Base-by-base conservation (phyloP, 1,284 basidiomycete genomes). In the Blastosporella zonata region DNA sequence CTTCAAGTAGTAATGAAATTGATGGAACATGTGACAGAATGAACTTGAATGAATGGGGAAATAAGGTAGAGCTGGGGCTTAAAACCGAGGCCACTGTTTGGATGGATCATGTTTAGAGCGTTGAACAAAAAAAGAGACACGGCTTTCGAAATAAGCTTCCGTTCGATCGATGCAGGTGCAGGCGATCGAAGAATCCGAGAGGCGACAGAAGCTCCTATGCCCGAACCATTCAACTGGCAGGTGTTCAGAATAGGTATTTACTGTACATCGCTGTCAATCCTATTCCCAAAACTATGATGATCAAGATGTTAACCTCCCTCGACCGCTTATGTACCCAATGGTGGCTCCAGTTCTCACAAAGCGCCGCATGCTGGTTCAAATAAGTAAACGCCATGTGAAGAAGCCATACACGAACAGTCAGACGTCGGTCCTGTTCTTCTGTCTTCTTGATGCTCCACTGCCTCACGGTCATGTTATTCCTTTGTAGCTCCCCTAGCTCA, bases 311-410 rank as follows among this genome's bases (percentile, higher is more conserved):
- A 2, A 56, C 47, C 39, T 52, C 47, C 5, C 41, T 49, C 23
- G 53, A 56, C 20, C 50, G 42, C 25, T 52, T 47, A 33, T 54
- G 47, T 27, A 50, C 53, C 53, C 52, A 54, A 34, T 52, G 53
- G 27, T 41, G 43, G 22, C 50, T 55, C 55, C 55, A 55, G 27
- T 41, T 47, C 20, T 55, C 53, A 38, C 55, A 55, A 15, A 56
- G 50, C 15, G 44, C 47, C 8, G 55, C 55, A 33, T 56, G 55
- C 55, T 56, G 37, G 5, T 23, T 21, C 21, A 12, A 12, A 33
- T 23, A 15, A 18, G 27, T 18, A 35, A 27, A 15, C 17, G 38
- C 10, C 3, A 17, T 25, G 25, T n/a, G 22, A 20, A 27, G 31
- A 9, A 31, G 21, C 33, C 1, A 27, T 21, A 17, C n/a, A 46